Evolutionary conservation across 1,139 yeast genomes (phyloP).

Genomic region (Debaryomyces nepalensis): DNA sequence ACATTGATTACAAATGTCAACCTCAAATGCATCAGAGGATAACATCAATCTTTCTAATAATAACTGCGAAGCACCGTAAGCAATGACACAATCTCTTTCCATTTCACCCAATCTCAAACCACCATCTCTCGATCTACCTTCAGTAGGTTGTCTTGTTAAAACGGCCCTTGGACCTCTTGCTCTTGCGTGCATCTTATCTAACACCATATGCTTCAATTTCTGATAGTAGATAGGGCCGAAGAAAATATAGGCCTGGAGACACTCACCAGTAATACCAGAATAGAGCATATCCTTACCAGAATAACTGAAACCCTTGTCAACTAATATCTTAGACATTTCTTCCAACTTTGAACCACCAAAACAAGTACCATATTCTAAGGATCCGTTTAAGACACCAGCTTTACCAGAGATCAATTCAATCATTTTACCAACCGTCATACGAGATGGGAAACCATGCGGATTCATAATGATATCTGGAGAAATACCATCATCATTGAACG

Average conservation of each 20-base stretch:
- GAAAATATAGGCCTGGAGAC: constrained; percentile 95
- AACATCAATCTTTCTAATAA: constrained; percentile 93
- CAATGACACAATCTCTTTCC: constrained; percentile 99
- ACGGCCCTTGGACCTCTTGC: constrained; percentile 99
- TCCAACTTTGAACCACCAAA: constrained; percentile 95
- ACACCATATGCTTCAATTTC: constrained; percentile 97
- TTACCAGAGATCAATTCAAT: constrained; percentile 94
- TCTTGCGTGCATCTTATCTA: constrained; percentile 99
- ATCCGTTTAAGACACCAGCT: constrained; percentile 94
- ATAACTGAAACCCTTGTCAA: constrained; percentile 90
- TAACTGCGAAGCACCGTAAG: constrained; percentile 97
- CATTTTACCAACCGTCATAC: constrained; percentile 99
- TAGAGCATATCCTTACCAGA: constrained; percentile 98
- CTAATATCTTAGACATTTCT: constrained; percentile 92
- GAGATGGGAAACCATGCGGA: constrained; percentile 99
- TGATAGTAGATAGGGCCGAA: constrained; percentile 98
- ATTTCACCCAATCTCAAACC: constrained; percentile 98
- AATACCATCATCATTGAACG: constrained; percentile 89
- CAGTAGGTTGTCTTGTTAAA: constrained; percentile 97
- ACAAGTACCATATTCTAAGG: constrained; percentile 95
- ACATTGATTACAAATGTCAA: constrained; percentile 91
- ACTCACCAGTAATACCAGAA: constrained; percentile 98
- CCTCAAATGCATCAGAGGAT: constrained; percentile 97
- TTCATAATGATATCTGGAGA: constrained; percentile 97
- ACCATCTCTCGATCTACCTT: constrained; percentile 99